Percentiles rank a stretch among this genome's conserved stretches.
Evolutionary conservation across 495 filamentous ascomycete species (phyloP).

Genomic region (Aspergillus bertholletiae): DNA sequence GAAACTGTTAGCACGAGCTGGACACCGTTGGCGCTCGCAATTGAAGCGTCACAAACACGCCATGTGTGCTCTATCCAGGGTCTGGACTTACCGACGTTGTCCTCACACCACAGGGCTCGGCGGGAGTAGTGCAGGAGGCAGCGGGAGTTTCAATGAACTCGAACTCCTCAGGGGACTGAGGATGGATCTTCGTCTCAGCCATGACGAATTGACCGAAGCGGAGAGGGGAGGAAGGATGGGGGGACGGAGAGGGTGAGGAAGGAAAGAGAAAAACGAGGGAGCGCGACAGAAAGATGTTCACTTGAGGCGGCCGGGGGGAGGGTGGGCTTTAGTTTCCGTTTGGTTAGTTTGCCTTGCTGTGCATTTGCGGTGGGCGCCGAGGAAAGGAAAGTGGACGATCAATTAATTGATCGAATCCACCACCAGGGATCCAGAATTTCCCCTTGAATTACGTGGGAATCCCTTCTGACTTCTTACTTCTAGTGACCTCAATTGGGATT

Average conservation of each 20-base stretch:
- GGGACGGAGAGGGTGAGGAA: constrained; percentile 13
- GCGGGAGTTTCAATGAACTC: constrained; percentile 65
- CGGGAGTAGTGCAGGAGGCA: constrained; percentile 43
- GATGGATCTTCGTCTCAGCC: constrained; percentile 45
- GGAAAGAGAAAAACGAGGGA: constrained; percentile 18
- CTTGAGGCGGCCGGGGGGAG: constrained; percentile 1
- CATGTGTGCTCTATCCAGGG: neutral
- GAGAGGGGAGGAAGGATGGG: constrained; percentile 2
- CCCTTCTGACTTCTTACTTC: too few relatives aligned
- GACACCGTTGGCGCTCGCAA: neutral
- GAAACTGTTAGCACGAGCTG: neutral
- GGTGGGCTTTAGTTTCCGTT: neutral
- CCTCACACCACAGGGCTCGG: constrained; percentile 52
- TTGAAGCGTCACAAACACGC: neutral
- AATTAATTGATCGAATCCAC: neutral
- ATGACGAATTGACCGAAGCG: constrained; percentile 19
- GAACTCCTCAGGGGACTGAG: constrained; percentile 59
- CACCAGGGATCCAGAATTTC: too few relatives aligned
- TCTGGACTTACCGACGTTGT: constrained; percentile 51
- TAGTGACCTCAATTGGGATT: too few relatives aligned
- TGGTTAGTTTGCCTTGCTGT: neutral
- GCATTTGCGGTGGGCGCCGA: neutral
- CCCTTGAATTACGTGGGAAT: too few relatives aligned
- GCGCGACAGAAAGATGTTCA: neutral
- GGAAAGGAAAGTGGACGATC: neutral